Conservation (phyloP, 805 yeast genomes). For the Schizosaccharomyces japonicus region DNA sequence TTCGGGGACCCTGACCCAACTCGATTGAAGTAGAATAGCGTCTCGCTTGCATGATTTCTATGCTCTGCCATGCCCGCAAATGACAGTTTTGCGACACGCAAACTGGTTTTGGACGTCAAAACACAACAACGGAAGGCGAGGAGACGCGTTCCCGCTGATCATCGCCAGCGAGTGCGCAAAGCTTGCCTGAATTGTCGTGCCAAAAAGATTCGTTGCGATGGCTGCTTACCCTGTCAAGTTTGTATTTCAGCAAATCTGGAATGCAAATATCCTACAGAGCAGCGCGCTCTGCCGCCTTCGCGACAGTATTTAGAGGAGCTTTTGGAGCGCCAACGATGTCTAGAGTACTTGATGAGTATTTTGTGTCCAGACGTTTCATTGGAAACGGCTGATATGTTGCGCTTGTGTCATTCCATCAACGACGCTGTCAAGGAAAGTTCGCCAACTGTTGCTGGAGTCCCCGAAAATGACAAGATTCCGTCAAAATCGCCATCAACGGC, state of each 20-base stretch:
- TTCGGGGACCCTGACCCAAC: too few relatives aligned
- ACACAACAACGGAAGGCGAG: not conserved
- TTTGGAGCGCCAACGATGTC: not conserved
- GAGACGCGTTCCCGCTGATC: not conserved
- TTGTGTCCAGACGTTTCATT: not conserved
- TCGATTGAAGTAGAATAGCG: too few relatives aligned
- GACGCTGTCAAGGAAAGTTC: too few relatives aligned
- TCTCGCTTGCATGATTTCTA: too few relatives aligned
- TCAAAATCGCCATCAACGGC: too few relatives aligned
- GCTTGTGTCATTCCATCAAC: too few relatives aligned
- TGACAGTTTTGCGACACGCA: too few relatives aligned
- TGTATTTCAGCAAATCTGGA: not conserved
- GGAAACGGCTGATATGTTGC: too few relatives aligned
- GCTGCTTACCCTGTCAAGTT: slow-evolving; percentile 36
- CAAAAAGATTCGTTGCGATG: slow-evolving; percentile 55
- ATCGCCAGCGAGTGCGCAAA: not conserved
- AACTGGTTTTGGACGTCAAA: not conserved
- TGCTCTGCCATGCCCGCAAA: too few relatives aligned
- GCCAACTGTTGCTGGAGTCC: too few relatives aligned
- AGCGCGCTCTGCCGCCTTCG: not conserved
- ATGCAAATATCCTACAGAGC: not conserved
- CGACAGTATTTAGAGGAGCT: not conserved
- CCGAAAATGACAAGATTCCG: too few relatives aligned
- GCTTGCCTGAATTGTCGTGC: not conserved
- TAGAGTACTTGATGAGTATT: not conserved